Base-by-base conservation (phyloP, 164 flowering plant species). In the Vitis riparia region DNA sequence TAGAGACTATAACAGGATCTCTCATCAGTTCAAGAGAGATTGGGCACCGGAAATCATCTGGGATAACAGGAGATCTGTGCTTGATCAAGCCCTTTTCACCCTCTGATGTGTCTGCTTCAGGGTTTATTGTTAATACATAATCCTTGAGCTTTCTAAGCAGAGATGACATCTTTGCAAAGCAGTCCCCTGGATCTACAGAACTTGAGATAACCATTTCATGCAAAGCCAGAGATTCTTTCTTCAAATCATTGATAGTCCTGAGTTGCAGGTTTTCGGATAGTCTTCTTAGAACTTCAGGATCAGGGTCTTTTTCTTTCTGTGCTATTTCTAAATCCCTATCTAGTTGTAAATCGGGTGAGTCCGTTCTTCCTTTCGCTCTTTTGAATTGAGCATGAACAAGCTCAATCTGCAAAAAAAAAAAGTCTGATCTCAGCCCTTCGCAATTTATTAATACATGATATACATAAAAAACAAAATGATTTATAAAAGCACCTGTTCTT, bases 1-100 rank as follows among this genome's bases (percentile, higher is more conserved):
- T 92, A 5, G 97, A 89, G 74, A 94, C 94, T 57, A 92, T 94
- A 12, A 94, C 98, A 29, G 98, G 98, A 81, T 94, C 98, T 79
- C 82, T 89, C 98, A 94, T 94, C 82, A 94, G 72, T 75, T 94
- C 97, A 53, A 94, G 90, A 52, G 97, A 92, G 72, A 94, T 88
- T 30, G 98, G 98, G 74, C 98, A 94, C 51, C 94, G 84, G 68
- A 94, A 94, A 79, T 94, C 97, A 81, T 94, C 97, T 19, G 98
- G 98, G 69, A 94, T 92, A 19, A 90, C 91, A 51, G 91, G 99
- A 55, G 97, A 91, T 69, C 91, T 78, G 78, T 88, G 93, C 74
- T 84, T 93, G 5, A 82, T 68, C 32, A 80, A 70, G 67, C 71
- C 66, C 69, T 78, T 86, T 16, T 85, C 92, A 71, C 73, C 69